phyloP scores from a whole-genome alignment of 2,329 filamentous ascomycete species.

The Colletotrichum nymphaeae region DNA sequence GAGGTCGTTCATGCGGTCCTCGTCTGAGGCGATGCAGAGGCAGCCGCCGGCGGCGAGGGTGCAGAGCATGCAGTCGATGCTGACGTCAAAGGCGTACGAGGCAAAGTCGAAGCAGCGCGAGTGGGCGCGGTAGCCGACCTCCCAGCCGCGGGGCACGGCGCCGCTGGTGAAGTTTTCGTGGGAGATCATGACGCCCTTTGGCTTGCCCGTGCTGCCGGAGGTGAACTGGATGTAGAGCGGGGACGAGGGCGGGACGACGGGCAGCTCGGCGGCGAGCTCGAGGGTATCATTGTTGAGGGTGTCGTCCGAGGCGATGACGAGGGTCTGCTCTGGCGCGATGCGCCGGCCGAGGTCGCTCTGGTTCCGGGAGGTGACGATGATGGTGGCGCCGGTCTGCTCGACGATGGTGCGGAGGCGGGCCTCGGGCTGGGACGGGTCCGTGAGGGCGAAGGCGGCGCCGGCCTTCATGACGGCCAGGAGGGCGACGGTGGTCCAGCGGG shows the following conservation, averaged over 20 bases:
- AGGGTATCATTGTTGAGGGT: slow-evolving; percentile 20
- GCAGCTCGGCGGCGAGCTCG: slow-evolving; percentile 40
- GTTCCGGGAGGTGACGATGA: slow-evolving; percentile 53
- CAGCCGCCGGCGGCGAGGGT: slow-evolving; percentile 62
- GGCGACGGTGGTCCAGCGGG: slow-evolving; percentile 56
- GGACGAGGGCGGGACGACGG: slow-evolving; percentile 53
- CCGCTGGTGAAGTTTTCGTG: slow-evolving; percentile 60
- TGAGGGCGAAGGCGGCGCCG: slow-evolving; percentile 59
- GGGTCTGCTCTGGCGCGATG: slow-evolving; percentile 48
- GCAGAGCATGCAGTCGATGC: slow-evolving; percentile 65
- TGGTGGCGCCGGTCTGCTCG: slow-evolving; percentile 52
- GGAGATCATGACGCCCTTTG: slow-evolving; percentile 69
- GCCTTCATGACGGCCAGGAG: slow-evolving; percentile 61
- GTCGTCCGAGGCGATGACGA: slow-evolving; percentile 46
- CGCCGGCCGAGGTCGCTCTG: slow-evolving; percentile 51
- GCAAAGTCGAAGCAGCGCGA: slow-evolving; percentile 61
- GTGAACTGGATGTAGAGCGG: slow-evolving; percentile 72
- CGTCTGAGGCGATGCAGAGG: slow-evolving; percentile 66
- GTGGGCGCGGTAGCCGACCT: slow-evolving; percentile 53
- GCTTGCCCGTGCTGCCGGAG: slow-evolving; percentile 72
- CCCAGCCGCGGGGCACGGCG: slow-evolving; percentile 53
- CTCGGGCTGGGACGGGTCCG: slow-evolving; percentile 59
- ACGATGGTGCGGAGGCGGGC: slow-evolving; percentile 57
- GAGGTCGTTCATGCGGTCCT: slow-evolving; percentile 63
- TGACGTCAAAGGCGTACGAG: slow-evolving; percentile 67